A percentile compares a stretch with the other conserved stretches of the same genome.
Conservation (phyloP, 2,329 filamentous ascomycete genomes). For the Aureobasidium sp. region DNA sequence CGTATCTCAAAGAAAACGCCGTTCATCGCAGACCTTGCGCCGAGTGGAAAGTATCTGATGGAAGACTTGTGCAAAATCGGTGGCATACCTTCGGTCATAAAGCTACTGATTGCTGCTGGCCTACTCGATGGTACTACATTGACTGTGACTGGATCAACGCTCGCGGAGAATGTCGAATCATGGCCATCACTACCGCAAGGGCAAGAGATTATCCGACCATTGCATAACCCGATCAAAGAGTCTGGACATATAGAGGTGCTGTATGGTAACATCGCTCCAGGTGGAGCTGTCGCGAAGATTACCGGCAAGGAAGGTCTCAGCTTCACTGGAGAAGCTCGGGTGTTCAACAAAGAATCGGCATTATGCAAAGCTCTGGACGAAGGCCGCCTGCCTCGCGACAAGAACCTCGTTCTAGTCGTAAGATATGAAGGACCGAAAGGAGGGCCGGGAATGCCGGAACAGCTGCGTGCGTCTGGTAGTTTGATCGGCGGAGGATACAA, state of each 20-base stretch:
- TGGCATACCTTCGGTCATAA: constrained; percentile 87
- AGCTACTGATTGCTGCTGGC: constrained; percentile 80
- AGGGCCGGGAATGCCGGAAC: constrained; percentile 79
- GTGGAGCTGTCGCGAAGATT: constrained; percentile 94
- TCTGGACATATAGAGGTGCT: constrained; percentile 93
- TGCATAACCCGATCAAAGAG: constrained; percentile 85
- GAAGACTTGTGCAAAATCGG: constrained; percentile 89
- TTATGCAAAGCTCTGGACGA: constrained; percentile 79
- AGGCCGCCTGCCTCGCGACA: constrained; percentile 75
- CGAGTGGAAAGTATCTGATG: constrained; percentile 87
- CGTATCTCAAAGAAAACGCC: constrained; percentile 85
- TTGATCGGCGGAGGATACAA: constrained; percentile 80
- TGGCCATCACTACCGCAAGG: constrained; percentile 81
- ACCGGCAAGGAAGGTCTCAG: constrained; percentile 91
- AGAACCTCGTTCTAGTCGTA: constrained; percentile 90
- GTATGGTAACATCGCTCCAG: constrained; percentile 87
- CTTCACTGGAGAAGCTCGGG: constrained; percentile 83
- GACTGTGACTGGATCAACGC: constrained; percentile 86
- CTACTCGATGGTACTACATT: constrained; percentile 81
- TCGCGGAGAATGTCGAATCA: constrained; percentile 81
- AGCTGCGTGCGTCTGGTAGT: constrained; percentile 76
- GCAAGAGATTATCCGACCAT: constrained; percentile 84
- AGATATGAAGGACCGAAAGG: constrained; percentile 88
- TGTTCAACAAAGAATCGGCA: constrained; percentile 88
- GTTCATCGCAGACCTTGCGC: constrained; percentile 87